Percentiles rank a stretch among this genome's conserved stretches.
Evolutionary conservation across 1,139 yeast genomes (phyloP).

Genomic region (Taphrina populina): DNA sequence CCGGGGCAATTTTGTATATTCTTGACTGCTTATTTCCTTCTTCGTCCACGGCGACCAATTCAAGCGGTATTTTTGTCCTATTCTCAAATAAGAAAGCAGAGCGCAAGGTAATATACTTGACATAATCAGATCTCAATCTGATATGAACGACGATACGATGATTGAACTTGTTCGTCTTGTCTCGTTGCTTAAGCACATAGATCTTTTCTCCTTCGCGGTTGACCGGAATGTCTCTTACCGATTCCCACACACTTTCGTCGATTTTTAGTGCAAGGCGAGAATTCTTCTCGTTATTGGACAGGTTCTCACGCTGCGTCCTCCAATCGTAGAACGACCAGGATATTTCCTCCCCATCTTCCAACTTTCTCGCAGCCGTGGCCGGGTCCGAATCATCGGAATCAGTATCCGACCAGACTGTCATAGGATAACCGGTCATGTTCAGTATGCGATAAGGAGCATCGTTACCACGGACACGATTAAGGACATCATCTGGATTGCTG

Average conservation of each 20-base stretch:
- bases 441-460: slow-evolving; percentile 77
- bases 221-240: slow-evolving; percentile 60
- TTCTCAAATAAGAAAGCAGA: slow-evolving; percentile 74
- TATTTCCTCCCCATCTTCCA: slow-evolving; percentile 55
- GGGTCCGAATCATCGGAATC: slow-evolving; percentile 41
- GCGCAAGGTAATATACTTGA: slow-evolving; percentile 70
- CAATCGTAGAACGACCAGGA: slow-evolving; percentile 97
- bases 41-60: slow-evolving; percentile 48
- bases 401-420: slow-evolving; percentile 73
- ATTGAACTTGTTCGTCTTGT: slow-evolving; percentile 50
- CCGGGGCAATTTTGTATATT: slow-evolving; percentile 49
- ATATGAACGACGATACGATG: slow-evolving; percentile 74
- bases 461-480: slow-evolving; percentile 67
- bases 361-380: slow-evolving; percentile 42
- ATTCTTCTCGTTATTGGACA: slow-evolving; percentile 25
- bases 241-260: slow-evolving; percentile 56
- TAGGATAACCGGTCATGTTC: slow-evolving; percentile 80
- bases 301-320: slow-evolving; percentile 73
- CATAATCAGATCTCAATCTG: slow-evolving; percentile 66
- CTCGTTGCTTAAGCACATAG: slow-evolving; percentile 63
- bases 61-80: slow-evolving; percentile 63
- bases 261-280: slow-evolving; percentile 42
- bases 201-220: slow-evolving; percentile 83
- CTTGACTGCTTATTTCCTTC: slow-evolving; percentile 39
- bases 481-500: slow-evolving; percentile 53